Percentiles rank a stretch among this genome's conserved stretches.
These are phyloP conservation scores for Ophiosphaerella herpotricha DNA, from an alignment of 2,329 filamentous ascomycete genomes.

Conservation along the genomic window DNA sequence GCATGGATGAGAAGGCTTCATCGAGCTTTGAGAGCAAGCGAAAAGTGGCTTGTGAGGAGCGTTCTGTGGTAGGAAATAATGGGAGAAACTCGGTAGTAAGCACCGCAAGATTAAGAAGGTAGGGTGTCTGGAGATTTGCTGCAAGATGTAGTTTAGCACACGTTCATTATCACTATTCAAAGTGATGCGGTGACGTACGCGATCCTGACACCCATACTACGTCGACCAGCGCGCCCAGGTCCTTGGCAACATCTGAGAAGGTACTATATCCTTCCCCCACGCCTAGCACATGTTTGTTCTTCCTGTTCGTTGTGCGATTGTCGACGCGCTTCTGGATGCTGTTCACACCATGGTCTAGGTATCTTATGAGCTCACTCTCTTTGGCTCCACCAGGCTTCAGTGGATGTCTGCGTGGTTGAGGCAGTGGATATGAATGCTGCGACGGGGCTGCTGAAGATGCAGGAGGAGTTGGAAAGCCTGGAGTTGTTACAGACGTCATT, in stretches of 20 bases:
- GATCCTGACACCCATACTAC: slow-evolving; percentile 87
- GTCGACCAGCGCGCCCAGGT: slow-evolving; percentile 76
- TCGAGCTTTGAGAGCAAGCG: slow-evolving; percentile 77
- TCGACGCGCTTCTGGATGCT: slow-evolving; percentile 34
- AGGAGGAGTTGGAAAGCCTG: slow-evolving; percentile 51
- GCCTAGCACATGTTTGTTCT: slow-evolving; percentile 51
- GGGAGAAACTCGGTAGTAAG: slow-evolving; percentile 73
- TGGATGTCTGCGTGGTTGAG: slow-evolving; percentile 57
- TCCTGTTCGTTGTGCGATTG: slow-evolving; percentile 47
- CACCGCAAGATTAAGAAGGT: slow-evolving; percentile 77
- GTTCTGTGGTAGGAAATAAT: slow-evolving; percentile 70
- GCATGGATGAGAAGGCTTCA: slow-evolving; percentile 76
- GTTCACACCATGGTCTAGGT: slow-evolving; percentile 58
- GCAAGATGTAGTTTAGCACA: slow-evolving; percentile 4
- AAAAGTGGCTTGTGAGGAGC: slow-evolving; percentile 69
- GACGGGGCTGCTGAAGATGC: slow-evolving; percentile 52
- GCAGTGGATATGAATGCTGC: slow-evolving; percentile 51
- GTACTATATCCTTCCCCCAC: slow-evolving; percentile 59
- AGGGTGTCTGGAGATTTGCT: slow-evolving; percentile 82
- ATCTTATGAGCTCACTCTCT: slow-evolving; percentile 62
- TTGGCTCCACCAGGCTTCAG: slow-evolving; percentile 61
- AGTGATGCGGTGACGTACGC: slow-evolving; percentile 61
- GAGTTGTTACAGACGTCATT: slow-evolving; percentile 17
- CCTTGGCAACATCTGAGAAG: slow-evolving; percentile 72
- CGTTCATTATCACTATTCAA: neutral